phyloP scores from a whole-genome alignment of 495 filamentous ascomycete genomes.

The Geoglossum glabrum region DNA sequence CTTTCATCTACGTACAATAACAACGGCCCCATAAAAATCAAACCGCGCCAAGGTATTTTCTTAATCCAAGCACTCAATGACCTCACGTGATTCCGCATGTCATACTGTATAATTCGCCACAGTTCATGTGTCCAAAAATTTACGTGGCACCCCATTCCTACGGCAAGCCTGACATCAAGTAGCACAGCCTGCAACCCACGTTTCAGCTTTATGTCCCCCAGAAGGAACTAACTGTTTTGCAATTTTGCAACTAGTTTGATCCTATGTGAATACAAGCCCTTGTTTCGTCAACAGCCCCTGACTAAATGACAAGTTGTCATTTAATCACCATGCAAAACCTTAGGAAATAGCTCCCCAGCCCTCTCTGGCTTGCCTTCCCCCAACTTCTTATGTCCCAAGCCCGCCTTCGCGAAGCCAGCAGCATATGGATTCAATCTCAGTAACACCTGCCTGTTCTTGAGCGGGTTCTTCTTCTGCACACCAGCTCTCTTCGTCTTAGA shows the following conservation, averaged over 20 bases:
- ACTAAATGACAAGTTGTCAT: background rate
- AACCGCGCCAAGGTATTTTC: too few relatives aligned
- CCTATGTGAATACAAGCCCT: background rate
- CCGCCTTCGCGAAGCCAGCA: slow-evolving; percentile 61
- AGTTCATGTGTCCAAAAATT: too few relatives aligned
- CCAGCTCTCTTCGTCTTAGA: slow-evolving; percentile 70
- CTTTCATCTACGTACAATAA: too few relatives aligned
- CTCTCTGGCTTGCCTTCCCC: slow-evolving; percentile 28
- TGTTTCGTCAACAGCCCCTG: background rate
- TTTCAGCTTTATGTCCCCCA: too few relatives aligned
- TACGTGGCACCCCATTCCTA: too few relatives aligned
- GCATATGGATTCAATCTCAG: slow-evolving; percentile 96
- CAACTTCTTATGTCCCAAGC: slow-evolving; percentile 44
- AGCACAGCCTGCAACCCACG: too few relatives aligned
- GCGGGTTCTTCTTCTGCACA: slow-evolving; percentile 99
- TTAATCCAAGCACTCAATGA: too few relatives aligned
- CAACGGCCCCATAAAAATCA: too few relatives aligned
- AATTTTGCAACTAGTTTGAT: background rate
- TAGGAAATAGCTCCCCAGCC: slow-evolving; percentile 28
- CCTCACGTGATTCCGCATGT: too few relatives aligned
- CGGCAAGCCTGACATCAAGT: too few relatives aligned
- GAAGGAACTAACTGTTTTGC: background rate
- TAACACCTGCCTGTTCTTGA: slow-evolving; percentile 91
- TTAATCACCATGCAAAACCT: slow-evolving; percentile 35
- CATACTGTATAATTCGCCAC: too few relatives aligned